These are phyloP conservation scores for Saccharum hybrid DNA, from an alignment of 202 grass and related monocot species.

Conservation along the genomic window DNA sequence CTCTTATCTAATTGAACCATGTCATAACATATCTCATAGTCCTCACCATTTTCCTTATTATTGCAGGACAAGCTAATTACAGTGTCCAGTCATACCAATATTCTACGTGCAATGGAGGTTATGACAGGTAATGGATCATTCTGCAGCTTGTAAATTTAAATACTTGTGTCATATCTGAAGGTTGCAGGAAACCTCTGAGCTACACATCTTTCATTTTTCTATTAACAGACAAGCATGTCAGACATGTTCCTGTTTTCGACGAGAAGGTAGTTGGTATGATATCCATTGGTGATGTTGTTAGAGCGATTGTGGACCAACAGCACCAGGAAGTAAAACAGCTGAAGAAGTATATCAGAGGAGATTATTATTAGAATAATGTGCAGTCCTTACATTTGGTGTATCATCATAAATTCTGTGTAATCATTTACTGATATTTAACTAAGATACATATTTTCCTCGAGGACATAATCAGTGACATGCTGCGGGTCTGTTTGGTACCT, in stretches of 20 bases:
- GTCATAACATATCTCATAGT: not conserved
- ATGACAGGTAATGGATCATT: constrained; percentile 68
- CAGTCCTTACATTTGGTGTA: constrained; percentile 4
- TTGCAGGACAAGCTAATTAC: constrained; percentile 71
- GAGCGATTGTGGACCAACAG: constrained; percentile 81
- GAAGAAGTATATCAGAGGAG: constrained; percentile 80
- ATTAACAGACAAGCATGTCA: constrained; percentile 72
- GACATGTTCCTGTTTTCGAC: constrained; percentile 88
- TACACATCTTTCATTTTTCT: not conserved
- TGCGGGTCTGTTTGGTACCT: not conserved
- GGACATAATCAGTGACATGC: not conserved
- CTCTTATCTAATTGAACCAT: not conserved
- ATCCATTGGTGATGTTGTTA: constrained; percentile 84
- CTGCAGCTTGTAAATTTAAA: constrained; percentile 5
- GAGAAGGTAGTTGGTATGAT: constrained; percentile 83
- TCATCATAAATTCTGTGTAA: not conserved
- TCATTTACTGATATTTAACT: not conserved
- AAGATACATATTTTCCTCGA: not conserved
- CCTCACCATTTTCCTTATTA: constrained; percentile 14
- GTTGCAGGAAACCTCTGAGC: not conserved
- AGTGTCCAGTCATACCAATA: constrained; percentile 68
- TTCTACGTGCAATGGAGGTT: constrained; percentile 89
- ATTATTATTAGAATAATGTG: constrained; percentile 66
- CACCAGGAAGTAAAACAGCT: constrained; percentile 78
- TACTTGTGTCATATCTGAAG: not conserved